These are phyloP conservation scores for Scheffersomyces insectosa DNA, from an alignment of 1,139 yeast genomes.

Conservation along the genomic window DNA sequence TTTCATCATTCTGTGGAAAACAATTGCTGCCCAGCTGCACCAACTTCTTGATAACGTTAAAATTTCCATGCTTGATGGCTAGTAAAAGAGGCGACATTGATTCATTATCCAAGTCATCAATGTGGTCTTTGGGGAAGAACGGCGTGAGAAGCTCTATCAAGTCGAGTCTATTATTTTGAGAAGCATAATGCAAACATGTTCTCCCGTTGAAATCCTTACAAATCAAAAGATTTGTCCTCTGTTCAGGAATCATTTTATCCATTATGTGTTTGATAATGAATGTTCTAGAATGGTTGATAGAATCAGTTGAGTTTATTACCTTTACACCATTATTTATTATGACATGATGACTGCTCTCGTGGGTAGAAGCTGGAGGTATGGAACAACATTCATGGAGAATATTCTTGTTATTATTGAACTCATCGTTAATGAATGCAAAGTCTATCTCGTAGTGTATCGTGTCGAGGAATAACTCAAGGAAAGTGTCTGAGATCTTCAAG, in stretches of 20 bases:
- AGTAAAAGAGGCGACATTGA: slow-evolving; percentile 80
- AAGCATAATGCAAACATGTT: slow-evolving; percentile 85
- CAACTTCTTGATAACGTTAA: slow-evolving; percentile 48
- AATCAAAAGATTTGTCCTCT: slow-evolving; percentile 28
- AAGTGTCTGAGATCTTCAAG: slow-evolving; percentile 48
- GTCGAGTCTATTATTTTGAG: slow-evolving; percentile 65
- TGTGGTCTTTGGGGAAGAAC: slow-evolving; percentile 33
- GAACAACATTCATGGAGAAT: slow-evolving; percentile 50
- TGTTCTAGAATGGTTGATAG: slow-evolving; percentile 41
- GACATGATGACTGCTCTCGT: slow-evolving; percentile 33
- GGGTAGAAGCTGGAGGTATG: slow-evolving; percentile 33
- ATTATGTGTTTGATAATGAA: slow-evolving; percentile 39
- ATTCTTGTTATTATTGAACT: slow-evolving; percentile 43
- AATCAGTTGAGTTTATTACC: slow-evolving; percentile 42
- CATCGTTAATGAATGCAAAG: slow-evolving; percentile 37
- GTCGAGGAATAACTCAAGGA: slow-evolving; percentile 46
- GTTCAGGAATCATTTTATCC: slow-evolving; percentile 20
- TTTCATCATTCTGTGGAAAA: slow-evolving; percentile 52
- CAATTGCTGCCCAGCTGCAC: slow-evolving; percentile 55
- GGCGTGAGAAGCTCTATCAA: slow-evolving; percentile 50
- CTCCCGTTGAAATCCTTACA: slow-evolving; percentile 70
- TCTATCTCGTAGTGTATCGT: slow-evolving; percentile 46
- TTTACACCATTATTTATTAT: slow-evolving; percentile 48
- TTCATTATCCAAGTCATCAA: slow-evolving; percentile 65
- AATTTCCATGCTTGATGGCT: slow-evolving; percentile 71